Evolutionary conservation across 176 grass and related monocot genomes (phyloP), one percentile per base, ranked within the genome.

Genomic region (Areca catechu): DNA sequence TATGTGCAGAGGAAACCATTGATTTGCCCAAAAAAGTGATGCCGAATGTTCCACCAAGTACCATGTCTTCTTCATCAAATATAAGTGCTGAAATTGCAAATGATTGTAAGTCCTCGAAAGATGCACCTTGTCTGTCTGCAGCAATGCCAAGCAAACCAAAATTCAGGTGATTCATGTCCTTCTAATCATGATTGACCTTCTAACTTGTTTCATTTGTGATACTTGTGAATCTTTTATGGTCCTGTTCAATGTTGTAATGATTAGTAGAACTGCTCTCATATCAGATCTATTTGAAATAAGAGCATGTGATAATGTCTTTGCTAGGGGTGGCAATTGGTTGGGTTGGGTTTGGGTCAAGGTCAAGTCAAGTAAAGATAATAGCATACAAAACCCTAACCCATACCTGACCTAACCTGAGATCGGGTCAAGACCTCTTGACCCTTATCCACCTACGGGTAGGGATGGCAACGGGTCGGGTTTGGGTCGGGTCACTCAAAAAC

Each of bases 141-240:
- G 54, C 63, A 60, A 51, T 19, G 4, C 15, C 65, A 43, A 76
- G 18, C 43, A 82, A 76, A 61, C 60, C 54, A 48, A 66, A 75
- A 20, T 76, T 71, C 67, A 82, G 79, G 79, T 82, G 68, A 49
- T 68, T 61, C 18, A 20, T 43, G 0, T 4, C 20, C 48, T n/a
- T 57, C 19, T 14, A 10, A 24, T 22, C 19, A 22, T 69, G 20
- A n/a, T 7, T 22, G 19, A 22, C 5, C 19, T 48, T 49, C 19
- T 57, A 69, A 48, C 1, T 27, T 57, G 12, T 48, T 24, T 48
- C 5, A 21, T 5, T 16, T 57, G 25, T 43, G 34, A 43, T 43
- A 43, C 34, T 43, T 10, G 10, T 9, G 10, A 43, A 43, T 43
- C 34, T 43, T 43, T 14, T 12, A 58, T 16, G 16, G 16, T 16